These are phyloP conservation scores for Phellopilus nigrolimitatus DNA, from an alignment of 1,284 basidiomycete species.

Conservation along the genomic window DNA sequence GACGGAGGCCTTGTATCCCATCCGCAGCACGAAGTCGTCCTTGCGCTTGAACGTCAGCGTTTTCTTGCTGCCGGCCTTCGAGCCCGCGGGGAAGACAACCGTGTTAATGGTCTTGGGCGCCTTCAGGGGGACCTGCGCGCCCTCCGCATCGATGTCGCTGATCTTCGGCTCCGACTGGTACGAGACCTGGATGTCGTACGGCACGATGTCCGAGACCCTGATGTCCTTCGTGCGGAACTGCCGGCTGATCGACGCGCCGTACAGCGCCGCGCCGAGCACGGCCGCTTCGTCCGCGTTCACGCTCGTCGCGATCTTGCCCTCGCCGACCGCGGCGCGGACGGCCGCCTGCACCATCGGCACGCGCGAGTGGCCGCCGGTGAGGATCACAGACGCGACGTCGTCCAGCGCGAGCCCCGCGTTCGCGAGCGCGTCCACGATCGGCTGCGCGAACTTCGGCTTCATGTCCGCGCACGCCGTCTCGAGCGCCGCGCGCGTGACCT, in stretches of 20 bases:
- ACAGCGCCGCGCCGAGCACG: constrained; percentile 89
- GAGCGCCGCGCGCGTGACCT: constrained; percentile 72
- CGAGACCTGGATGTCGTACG: constrained; percentile 71
- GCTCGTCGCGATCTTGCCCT: constrained; percentile 83
- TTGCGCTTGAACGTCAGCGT: constrained; percentile 77
- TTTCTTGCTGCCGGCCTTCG: constrained; percentile 77
- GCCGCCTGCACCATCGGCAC: constrained; percentile 90
- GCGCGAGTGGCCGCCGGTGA: constrained; percentile 86
- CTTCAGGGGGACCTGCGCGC: constrained; percentile 19
- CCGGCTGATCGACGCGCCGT: constrained; percentile 84
- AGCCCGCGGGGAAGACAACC: constrained; percentile 69
- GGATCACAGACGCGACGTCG: constrained; percentile 83
- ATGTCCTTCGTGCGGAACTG: constrained; percentile 97
- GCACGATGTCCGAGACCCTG: constrained; percentile 70
- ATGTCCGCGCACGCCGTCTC: constrained; percentile 69
- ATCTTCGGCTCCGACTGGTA: constrained; percentile 61
- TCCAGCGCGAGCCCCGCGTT: constrained; percentile 57
- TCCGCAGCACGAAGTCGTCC: constrained; percentile 69
- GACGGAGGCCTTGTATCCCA: constrained; percentile 63
- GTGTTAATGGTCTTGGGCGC: constrained; percentile 67
- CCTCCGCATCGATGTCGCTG: constrained; percentile 20
- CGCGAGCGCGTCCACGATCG: constrained; percentile 74
- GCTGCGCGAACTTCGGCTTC: constrained; percentile 58
- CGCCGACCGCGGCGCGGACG: constrained; percentile 71
- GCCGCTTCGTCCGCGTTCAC: constrained; percentile 98